Evolutionary conservation across 2,329 filamentous ascomycete genomes (phyloP).

Genomic region (Microcyclospora tardicrescens): DNA sequence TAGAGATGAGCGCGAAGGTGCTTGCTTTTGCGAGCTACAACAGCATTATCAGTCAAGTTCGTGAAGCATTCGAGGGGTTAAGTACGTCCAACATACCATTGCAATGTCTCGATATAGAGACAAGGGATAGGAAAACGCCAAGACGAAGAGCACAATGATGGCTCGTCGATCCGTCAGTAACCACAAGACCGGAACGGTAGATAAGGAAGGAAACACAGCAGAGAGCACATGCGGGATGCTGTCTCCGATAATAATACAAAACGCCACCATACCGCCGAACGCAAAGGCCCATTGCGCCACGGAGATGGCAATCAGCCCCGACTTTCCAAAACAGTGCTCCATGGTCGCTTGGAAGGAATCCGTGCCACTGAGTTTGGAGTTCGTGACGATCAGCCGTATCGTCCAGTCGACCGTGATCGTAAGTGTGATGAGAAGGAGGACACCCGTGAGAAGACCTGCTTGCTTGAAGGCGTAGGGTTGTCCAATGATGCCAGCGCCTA

Average conservation of each 20-base stretch:
- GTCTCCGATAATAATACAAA: constrained; percentile 94
- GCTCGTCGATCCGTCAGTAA: constrained; percentile 69
- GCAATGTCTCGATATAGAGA: constrained; percentile 93
- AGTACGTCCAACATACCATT: constrained; percentile 48
- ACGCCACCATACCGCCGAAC: constrained; percentile 97
- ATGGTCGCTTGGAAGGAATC: constrained; percentile 94
- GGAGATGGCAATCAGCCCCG: constrained; percentile 77
- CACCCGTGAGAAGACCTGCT: constrained; percentile 71
- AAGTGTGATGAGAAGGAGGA: constrained; percentile 62
- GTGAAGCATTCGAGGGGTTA: background rate
- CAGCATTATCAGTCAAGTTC: constrained; percentile 18
- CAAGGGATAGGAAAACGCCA: constrained; percentile 79
- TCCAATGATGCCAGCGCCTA: constrained; percentile 58
- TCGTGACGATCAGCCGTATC: constrained; percentile 90
- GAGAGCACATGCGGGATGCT: constrained; percentile 82
- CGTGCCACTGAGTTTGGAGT: constrained; percentile 89
- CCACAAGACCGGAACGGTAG: constrained; percentile 62
- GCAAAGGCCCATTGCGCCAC: constrained; percentile 96
- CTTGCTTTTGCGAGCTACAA: constrained; percentile 83
- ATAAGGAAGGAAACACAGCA: constrained; percentile 67
- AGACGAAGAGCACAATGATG: constrained; percentile 75
- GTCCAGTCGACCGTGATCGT: constrained; percentile 94
- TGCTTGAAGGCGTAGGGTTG: constrained; percentile 95
- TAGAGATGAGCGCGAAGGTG: constrained; percentile 81
- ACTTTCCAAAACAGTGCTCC: constrained; percentile 82